These are phyloP conservation scores for Fusarium sp. DNA, from an alignment of 2,329 filamentous ascomycete species.

Conservation along the genomic window DNA sequence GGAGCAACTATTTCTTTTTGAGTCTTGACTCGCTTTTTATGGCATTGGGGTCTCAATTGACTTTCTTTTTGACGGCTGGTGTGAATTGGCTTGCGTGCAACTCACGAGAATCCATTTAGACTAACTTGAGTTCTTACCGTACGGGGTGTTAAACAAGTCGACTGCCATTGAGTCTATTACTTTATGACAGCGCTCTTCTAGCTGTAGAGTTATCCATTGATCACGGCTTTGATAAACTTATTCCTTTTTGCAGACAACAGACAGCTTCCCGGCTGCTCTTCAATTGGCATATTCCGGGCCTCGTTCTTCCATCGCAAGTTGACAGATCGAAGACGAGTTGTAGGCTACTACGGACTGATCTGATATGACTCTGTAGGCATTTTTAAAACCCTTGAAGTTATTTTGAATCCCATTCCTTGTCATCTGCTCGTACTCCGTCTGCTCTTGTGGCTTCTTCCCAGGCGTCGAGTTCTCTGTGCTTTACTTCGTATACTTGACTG, in stretches of 20 bases:
- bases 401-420: background rate
- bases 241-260: background rate
- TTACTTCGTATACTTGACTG: background rate
- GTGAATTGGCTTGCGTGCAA: background rate
- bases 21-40: background rate
- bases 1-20: conserved; percentile 19
- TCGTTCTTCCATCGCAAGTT: background rate
- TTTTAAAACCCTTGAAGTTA: background rate
- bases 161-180: background rate
- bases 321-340: background rate
- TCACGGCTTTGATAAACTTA: background rate
- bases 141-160: background rate
- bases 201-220: background rate
- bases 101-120: background rate
- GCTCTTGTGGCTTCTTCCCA: background rate
- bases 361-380: background rate
- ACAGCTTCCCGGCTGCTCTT: background rate
- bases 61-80: background rate
- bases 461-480: background rate
- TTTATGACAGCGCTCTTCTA: rapidly evolving
- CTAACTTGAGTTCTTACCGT: background rate
- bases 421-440: background rate
- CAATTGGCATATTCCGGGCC: background rate
- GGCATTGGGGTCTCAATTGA: too few relatives aligned
- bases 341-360: background rate